Percentiles rank a stretch among this genome's conserved stretches.
Conservation (phyloP, 306 rosid genomes). For the Phaseolus lunatus region DNA sequence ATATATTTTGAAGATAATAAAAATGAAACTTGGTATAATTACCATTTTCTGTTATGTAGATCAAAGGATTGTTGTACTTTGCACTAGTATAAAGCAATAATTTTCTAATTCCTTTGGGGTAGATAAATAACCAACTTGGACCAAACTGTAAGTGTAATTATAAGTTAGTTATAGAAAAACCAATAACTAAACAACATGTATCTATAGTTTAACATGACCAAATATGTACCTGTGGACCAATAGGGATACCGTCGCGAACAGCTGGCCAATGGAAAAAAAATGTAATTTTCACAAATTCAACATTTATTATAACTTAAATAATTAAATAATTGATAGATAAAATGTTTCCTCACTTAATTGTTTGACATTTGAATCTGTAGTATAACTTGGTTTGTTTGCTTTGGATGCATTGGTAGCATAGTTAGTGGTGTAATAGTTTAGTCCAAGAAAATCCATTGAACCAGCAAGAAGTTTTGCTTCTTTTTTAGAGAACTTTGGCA, state of each 20-base stretch:
- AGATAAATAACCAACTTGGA: conserved; percentile 57
- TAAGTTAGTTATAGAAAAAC: not conserved
- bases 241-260: conserved; percentile 48
- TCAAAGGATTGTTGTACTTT: conserved; percentile 58
- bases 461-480: conserved; percentile 46
- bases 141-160: conserved; percentile 51
- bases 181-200: not conserved
- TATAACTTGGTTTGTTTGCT: conserved; percentile 25
- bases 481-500: conserved; percentile 57
- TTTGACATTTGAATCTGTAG: conserved; percentile 46
- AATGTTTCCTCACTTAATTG: conserved; percentile 40
- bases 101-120: conserved; percentile 60
- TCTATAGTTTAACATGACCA: not conserved
- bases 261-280: conserved; percentile 32
- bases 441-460: conserved; percentile 69
- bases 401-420: conserved; percentile 51
- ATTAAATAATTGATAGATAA: not conserved
- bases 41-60: conserved; percentile 74
- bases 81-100: conserved; percentile 46
- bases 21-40: not conserved
- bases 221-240: conserved; percentile 55
- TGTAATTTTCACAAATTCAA: not conserved
- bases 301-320: not conserved
- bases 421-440: conserved; percentile 66
- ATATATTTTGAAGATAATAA: not conserved